Percentiles rank a stretch among this genome's conserved stretches.
These are phyloP conservation scores for Boeremia exigua DNA, from an alignment of 2,329 filamentous ascomycete genomes.

Conservation along the genomic window DNA sequence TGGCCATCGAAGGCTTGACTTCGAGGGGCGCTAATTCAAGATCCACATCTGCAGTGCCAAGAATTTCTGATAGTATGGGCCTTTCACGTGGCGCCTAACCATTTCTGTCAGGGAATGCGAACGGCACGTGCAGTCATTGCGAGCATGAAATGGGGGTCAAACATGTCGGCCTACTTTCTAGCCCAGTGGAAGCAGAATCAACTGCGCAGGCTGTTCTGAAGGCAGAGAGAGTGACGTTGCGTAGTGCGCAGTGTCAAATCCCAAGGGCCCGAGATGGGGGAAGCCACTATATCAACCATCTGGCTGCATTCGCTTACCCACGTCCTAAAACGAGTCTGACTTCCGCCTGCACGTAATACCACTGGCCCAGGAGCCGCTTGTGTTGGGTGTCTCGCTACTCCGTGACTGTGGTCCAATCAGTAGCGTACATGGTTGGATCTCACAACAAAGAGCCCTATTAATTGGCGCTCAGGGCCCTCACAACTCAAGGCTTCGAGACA, in stretches of 20 bases:
- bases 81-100: conserved; percentile 23
- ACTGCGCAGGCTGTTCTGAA: background rate
- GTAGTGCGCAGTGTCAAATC: background rate
- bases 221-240: background rate
- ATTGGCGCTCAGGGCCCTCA: background rate
- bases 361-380: conserved; percentile 3
- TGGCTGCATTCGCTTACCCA: conserved; percentile 16
- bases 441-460: background rate
- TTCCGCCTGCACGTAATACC: conserved; percentile 11
- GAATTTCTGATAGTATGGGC: conserved; percentile 10
- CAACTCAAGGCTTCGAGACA: background rate
- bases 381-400: conserved; percentile 3
- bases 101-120: conserved; percentile 31
- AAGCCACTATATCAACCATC: conserved; percentile 13
- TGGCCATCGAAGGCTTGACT: conserved; percentile 17
- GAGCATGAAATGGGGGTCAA: conserved; percentile 2
- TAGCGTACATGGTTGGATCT: conserved; percentile 1
- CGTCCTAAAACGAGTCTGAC: conserved; percentile 5
- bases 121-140: conserved; percentile 26
- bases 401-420: conserved; percentile 1
- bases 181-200: background rate
- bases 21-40: conserved; percentile 14
- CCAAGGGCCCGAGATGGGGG: background rate
- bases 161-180: background rate
- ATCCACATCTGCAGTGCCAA: conserved; percentile 21